Base-by-base conservation (phyloP, 768 basidiomycete genomes). In the Tremella fuciformis region DNA sequence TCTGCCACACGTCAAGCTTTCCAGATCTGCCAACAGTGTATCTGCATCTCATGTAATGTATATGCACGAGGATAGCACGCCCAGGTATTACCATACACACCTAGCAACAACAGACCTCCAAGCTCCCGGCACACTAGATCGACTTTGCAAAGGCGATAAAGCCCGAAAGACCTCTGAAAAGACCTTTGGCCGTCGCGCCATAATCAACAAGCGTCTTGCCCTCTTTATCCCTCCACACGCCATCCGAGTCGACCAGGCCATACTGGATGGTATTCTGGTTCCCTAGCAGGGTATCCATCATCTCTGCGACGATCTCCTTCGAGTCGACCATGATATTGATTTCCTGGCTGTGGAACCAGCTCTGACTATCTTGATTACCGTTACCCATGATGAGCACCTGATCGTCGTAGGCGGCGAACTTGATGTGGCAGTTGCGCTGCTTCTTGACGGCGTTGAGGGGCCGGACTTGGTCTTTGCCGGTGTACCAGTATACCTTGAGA, bases 361-460 rank as follows among this genome's bases (percentile, higher is more conserved):
- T 57, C 34, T 66, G 61, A 50, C 53, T 56, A 80, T 82, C 83
- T 70, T 86, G 85, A 73, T 87, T 87, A 22, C 86, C 86, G 63
- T 84, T 88, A 8, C 86, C 87, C 18, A 81, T 79, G 59, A 88
- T 87, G 13, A 82, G 83, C 46, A 87, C 82, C 62, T 81, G 78
- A 65, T 83, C 83, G 69, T 88, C 87, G 59, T 86, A 81, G 37
- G 82, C 79, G 78, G 86, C 85, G 68, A 87, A 80, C 71, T 87
- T 86, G 69, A 86, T 82, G 64, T 88, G 86, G 69, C 86, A 88
- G 71, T 86, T 88, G 21, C 87, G 80, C 64, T 86, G 83, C 78
- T 85, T 86, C 66, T 79, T 76, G 26, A 83, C 81, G 11, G 86
- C 86, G 57, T 85, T 84, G 41, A 86, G 79, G 2, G 87, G 87